phyloP scores from a whole-genome alignment of 2,329 filamentous ascomycete species.

The Alternaria tenuissima region DNA sequence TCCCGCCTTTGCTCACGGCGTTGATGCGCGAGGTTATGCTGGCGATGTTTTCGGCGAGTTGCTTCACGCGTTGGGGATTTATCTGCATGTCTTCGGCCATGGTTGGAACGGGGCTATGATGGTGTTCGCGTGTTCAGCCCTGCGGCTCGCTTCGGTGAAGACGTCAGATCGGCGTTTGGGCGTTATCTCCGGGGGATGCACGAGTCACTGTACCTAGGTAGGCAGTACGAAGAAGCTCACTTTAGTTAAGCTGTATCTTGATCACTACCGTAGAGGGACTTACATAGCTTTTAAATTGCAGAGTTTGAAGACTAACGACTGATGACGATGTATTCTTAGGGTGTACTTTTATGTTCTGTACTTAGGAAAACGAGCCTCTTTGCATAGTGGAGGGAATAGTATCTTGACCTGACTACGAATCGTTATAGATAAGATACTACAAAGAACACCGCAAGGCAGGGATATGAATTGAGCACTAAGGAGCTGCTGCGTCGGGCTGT shows the following conservation, averaged over 20 bases:
- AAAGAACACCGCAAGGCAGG: neutral
- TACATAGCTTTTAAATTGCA: rapidly evolving
- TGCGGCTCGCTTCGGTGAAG: slow-evolving; percentile 11
- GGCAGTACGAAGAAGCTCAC: no score
- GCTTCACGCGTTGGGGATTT: slow-evolving; percentile 56
- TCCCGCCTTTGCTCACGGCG: slow-evolving; percentile 45
- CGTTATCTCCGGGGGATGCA: slow-evolving; percentile 15
- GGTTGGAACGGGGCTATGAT: slow-evolving; percentile 17
- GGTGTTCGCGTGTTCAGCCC: slow-evolving; percentile 19
- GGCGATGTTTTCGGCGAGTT: slow-evolving; percentile 56
- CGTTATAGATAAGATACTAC: neutral
- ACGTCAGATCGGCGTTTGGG: slow-evolving; percentile 28
- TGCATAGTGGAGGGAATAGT: no score
- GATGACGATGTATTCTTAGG: no score
- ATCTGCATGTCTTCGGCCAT: slow-evolving; percentile 52
- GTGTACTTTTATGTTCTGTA: no score
- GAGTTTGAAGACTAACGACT: no score
- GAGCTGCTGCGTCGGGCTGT: neutral
- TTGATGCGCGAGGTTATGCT: slow-evolving; percentile 54
- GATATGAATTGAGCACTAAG: neutral
- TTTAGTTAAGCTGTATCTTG: no score
- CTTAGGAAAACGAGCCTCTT: no score
- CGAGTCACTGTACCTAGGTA: no score
- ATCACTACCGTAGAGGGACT: no score
- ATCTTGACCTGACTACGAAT: no score